Conservation (phyloP, 2,329 filamentous ascomycete species). For the Grosmannia penicillata region DNA sequence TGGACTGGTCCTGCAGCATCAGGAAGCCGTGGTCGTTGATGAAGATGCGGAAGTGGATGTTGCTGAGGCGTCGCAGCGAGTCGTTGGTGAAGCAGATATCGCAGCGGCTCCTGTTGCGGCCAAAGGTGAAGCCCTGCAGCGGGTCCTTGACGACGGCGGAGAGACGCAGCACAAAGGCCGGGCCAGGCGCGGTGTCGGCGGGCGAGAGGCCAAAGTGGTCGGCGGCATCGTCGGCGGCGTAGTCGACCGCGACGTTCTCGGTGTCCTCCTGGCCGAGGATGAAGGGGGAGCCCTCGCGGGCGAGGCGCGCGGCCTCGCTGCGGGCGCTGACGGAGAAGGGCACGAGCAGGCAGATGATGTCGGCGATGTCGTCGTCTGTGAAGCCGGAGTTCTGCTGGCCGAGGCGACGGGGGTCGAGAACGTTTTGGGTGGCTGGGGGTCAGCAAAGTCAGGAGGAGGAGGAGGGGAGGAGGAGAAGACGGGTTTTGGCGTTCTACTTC, state of each 20-base stretch:
- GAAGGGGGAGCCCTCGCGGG: slow-evolving; percentile 29
- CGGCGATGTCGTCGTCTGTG: slow-evolving; percentile 66
- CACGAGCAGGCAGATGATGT: slow-evolving; percentile 80
- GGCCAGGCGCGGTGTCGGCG: slow-evolving; percentile 30
- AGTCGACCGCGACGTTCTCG: slow-evolving; percentile 35
- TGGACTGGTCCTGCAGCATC: slow-evolving; percentile 88
- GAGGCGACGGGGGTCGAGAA: slow-evolving; percentile 64
- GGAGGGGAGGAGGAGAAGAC: not conserved
- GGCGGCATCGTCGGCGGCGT: slow-evolving; percentile 34
- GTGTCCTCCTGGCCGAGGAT: slow-evolving; percentile 33
- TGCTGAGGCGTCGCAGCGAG: slow-evolving; percentile 63
- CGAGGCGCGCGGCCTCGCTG: slow-evolving; percentile 46
- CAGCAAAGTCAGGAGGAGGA: not conserved
- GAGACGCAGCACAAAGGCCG: slow-evolving; percentile 68
- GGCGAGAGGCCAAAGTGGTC: slow-evolving; percentile 35
- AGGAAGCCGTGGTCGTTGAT: slow-evolving; percentile 73
- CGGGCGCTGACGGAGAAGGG: slow-evolving; percentile 62
- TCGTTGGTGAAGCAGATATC: slow-evolving; percentile 59
- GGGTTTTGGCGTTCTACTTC: too few species aligned
- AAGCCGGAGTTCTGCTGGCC: slow-evolving; percentile 74
- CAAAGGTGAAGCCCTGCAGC: slow-evolving; percentile 67
- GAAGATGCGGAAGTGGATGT: slow-evolving; percentile 90
- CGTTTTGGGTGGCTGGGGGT: slow-evolving; percentile 54
- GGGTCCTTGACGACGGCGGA: slow-evolving; percentile 59
- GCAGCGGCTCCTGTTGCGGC: slow-evolving; percentile 56